A percentile compares a stretch with the other conserved stretches of the same genome.
These are phyloP conservation scores for Plasmodiophora brassicae DNA, from an alignment of 208 protist species.

Conservation along the genomic window DNA sequence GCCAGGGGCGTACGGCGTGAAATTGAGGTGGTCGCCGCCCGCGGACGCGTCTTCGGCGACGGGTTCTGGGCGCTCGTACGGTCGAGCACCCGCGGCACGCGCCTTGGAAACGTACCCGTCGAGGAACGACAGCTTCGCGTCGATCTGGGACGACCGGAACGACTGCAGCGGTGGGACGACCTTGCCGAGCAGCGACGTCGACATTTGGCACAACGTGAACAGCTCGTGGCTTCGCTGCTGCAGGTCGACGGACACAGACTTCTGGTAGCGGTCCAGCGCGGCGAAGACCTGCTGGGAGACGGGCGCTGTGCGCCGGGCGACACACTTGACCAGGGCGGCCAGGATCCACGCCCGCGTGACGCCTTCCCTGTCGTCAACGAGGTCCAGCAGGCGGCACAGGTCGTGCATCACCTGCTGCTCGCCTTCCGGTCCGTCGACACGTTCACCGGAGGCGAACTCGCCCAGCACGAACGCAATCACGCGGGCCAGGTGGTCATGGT, in stretches of 20 bases:
- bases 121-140: background rate
- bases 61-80: background rate
- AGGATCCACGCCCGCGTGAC: constrained; percentile 52
- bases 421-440: too few species aligned
- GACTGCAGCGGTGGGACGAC: background rate
- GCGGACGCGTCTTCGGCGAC: background rate
- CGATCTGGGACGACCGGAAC: background rate
- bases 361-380: constrained; percentile 60
- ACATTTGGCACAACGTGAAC: background rate
- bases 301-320: constrained; percentile 24
- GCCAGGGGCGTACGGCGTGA: background rate
- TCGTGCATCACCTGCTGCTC: constrained; percentile 37
- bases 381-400: constrained; percentile 49
- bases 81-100: background rate
- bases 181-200: background rate
- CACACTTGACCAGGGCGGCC: constrained; percentile 51
- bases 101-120: background rate
- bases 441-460: constrained; percentile 85
- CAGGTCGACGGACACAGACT: background rate
- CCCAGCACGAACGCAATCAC: constrained; percentile 81
- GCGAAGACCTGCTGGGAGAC: background rate
- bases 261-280: background rate
- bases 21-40: background rate
- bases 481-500: constrained; percentile 63
- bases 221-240: constrained; percentile 2